Evolutionary conservation across 2,329 filamentous ascomycete species (phyloP).

Genomic region (Colletotrichum limetticola): DNA sequence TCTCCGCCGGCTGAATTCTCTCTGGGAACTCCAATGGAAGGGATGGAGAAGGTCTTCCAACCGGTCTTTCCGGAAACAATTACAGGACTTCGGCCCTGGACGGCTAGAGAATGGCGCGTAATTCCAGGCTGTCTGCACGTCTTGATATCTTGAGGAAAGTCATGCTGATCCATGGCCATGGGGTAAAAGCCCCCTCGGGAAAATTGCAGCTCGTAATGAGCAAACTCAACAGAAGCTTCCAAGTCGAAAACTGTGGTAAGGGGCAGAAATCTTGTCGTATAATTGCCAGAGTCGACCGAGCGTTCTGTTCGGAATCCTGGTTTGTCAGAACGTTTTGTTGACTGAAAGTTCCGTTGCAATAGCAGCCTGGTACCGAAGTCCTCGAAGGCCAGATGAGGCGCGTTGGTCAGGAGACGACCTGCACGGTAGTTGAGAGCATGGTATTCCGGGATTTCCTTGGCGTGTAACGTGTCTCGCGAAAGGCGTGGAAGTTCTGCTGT

Average conservation of each 20-base stretch:
- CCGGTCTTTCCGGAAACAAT: not conserved
- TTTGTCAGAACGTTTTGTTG: not conserved
- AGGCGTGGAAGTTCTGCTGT: not conserved
- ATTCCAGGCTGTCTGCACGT: not conserved
- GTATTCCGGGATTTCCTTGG: not conserved
- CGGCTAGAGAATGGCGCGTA: not conserved
- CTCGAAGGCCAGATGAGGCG: not conserved
- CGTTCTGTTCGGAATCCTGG: not conserved
- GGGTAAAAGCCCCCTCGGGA: too few species aligned
- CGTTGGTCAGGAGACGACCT: not conserved
- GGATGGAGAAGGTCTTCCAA: not conserved
- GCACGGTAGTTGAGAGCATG: not conserved
- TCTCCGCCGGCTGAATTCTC: not conserved
- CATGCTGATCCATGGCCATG: not conserved
- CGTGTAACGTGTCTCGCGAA: not conserved
- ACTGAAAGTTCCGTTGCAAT: not conserved
- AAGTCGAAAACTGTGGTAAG: not conserved
- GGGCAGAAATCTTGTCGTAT: not conserved
- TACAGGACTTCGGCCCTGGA: not conserved
- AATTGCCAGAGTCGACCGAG: not conserved
- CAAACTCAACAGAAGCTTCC: not conserved
- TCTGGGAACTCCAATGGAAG: not conserved
- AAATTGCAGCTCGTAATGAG: not conserved
- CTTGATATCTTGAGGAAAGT: not conserved
- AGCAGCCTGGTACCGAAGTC: not conserved